These are phyloP conservation scores for Lotus japonicus DNA, from an alignment of 306 rosid genomes.

Conservation along the genomic window DNA sequence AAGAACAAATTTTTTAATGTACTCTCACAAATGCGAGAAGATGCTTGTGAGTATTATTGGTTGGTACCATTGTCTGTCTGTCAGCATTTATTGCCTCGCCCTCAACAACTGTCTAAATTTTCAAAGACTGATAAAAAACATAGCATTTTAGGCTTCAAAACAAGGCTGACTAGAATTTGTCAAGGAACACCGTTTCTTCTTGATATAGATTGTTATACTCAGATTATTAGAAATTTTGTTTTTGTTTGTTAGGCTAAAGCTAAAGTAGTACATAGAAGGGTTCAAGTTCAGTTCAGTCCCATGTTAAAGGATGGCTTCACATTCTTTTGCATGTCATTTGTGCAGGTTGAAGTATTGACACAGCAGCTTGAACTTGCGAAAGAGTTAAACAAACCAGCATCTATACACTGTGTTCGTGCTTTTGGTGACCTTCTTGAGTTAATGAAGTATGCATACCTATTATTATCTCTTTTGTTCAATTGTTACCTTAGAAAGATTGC, in stretches of 20 bases:
- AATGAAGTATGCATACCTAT: constrained; percentile 56
- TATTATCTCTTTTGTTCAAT: neutral
- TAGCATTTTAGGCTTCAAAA: neutral
- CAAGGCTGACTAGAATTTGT: neutral
- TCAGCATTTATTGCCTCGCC: neutral
- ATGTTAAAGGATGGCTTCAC: neutral
- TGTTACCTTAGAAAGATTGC: neutral
- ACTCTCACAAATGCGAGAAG: neutral
- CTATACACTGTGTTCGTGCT: constrained; percentile 86
- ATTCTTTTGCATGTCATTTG: constrained; percentile 1
- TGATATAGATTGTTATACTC: neutral
- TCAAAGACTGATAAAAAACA: neutral
- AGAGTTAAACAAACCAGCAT: constrained; percentile 71
- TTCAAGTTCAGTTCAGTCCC: neutral
- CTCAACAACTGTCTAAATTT: neutral
- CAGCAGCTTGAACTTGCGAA: constrained; percentile 81
- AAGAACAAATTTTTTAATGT: too few species aligned
- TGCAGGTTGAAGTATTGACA: constrained; percentile 66
- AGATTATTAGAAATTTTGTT: neutral
- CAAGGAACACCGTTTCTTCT: neutral
- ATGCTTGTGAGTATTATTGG: neutral
- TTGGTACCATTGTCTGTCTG: neutral
- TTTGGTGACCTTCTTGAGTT: constrained; percentile 76
- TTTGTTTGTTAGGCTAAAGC: neutral
- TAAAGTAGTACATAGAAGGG: neutral